phyloP scores from a whole-genome alignment of 2,329 filamentous ascomycete genomes.

The Periconia macrospinosa region DNA sequence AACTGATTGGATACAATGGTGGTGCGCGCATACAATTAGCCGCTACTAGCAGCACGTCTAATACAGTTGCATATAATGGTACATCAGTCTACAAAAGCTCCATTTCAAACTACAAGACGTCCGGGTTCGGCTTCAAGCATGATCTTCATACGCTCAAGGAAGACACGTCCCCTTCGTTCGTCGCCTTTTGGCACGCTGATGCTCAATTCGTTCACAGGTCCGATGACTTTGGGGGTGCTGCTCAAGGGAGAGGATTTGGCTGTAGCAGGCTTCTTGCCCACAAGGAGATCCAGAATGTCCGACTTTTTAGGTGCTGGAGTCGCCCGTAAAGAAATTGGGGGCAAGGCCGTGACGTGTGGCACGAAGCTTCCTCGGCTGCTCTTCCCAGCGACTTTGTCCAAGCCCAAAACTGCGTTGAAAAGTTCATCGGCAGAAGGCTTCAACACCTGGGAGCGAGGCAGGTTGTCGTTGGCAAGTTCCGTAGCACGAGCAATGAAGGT shows the following conservation, averaged over 20 bases:
- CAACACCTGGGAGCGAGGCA: conserved; percentile 68
- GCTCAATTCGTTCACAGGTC: conserved; percentile 76
- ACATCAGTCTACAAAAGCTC: conserved; percentile 9
- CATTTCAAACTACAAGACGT: conserved; percentile 37
- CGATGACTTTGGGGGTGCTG: conserved; percentile 37
- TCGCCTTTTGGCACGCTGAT: conserved; percentile 78
- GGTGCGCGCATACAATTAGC: not conserved
- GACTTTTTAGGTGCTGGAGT: conserved; percentile 52
- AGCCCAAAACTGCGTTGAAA: conserved; percentile 84
- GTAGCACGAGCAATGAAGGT: conserved; percentile 85
- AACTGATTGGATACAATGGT: too few species aligned
- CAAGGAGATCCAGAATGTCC: conserved; percentile 83
- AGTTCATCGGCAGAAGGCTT: conserved; percentile 77
- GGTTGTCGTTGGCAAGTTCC: conserved; percentile 82
- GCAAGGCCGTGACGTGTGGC: conserved; percentile 66
- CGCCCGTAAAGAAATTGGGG: conserved; percentile 27
- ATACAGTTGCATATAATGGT: conserved; percentile 1
- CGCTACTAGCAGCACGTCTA: not conserved
- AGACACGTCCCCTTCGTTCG: conserved; percentile 77
- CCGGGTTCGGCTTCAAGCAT: conserved; percentile 59
- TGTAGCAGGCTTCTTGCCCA: conserved; percentile 32
- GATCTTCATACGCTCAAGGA: conserved; percentile 83
- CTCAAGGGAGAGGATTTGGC: conserved; percentile 29
- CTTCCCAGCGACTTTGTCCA: conserved; percentile 54
- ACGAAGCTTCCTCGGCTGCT: conserved; percentile 65